Conservation (phyloP, 2,329 filamentous ascomycete species). For the Pyrenophora tritici-repentis region DNA sequence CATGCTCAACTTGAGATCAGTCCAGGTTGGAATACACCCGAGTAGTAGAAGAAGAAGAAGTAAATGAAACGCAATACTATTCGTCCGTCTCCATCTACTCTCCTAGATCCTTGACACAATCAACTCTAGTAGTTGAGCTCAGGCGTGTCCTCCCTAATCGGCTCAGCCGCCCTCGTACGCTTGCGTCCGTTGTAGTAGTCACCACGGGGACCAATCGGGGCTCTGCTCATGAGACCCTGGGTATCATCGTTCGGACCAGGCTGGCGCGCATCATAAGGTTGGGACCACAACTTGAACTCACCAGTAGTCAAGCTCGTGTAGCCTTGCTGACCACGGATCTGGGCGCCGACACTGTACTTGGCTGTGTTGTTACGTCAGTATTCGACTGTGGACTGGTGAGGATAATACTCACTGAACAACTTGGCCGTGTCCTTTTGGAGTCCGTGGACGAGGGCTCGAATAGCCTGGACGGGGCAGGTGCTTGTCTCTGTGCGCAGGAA, state of each 20-base stretch:
- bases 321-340: conserved; percentile 25
- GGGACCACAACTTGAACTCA: conserved; percentile 12
- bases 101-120: no score
- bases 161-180: not conserved
- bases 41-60: no score
- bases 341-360: conserved; percentile 26
- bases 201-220: not conserved
- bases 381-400: not conserved
- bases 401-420: conserved; percentile 23
- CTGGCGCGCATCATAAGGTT: not conserved
- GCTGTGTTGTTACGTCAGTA: conserved; percentile 11
- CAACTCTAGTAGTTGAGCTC: not conserved
- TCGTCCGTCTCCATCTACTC: no score
- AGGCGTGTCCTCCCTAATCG: not conserved
- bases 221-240: not conserved
- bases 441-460: conserved; percentile 21
- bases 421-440: conserved; percentile 29
- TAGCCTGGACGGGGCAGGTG: conserved; percentile 69
- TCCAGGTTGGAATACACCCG: no score
- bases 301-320: conserved; percentile 7
- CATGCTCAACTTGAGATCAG: no score
- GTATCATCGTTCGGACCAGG: conserved; percentile 21
- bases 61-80: no score
- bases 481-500: conserved; percentile 73
- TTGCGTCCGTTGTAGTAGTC: not conserved